Conservation (phyloP, 176 grass and related monocot genomes). For the Saccharum spontaneum region DNA sequence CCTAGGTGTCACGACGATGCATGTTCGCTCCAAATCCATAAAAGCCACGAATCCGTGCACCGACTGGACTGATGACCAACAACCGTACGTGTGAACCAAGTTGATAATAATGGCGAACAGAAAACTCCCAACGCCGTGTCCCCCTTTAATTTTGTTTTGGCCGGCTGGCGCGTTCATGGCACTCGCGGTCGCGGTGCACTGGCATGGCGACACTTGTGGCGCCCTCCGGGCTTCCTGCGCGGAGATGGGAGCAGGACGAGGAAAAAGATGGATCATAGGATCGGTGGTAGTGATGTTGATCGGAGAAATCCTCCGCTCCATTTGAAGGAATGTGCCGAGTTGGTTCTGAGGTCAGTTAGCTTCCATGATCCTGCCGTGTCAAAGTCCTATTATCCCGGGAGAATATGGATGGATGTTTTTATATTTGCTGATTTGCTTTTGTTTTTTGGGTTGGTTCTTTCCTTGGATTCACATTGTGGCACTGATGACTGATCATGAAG, state of each 20-base stretch:
- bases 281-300: not conserved
- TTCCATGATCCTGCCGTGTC: no score
- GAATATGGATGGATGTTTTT: not conserved
- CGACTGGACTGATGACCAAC: slow-evolving; percentile 10
- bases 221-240: not conserved
- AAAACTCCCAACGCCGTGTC: slow-evolving; percentile 27
- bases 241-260: slow-evolving; percentile 10
- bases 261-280: slow-evolving; percentile 7
- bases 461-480: not conserved
- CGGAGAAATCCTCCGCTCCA: slow-evolving; percentile 11
- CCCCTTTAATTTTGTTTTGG: slow-evolving; percentile 17
- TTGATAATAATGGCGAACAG: slow-evolving; percentile 2
- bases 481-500: not conserved
- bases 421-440: not conserved
- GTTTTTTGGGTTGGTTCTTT: not conserved
- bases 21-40: not conserved
- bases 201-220: slow-evolving; percentile 25
- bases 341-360: not conserved
- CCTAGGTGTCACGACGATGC: slow-evolving; percentile 24
- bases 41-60: slow-evolving; percentile 15
- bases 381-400: not conserved
- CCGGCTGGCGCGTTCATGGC: not conserved
- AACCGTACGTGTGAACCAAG: not conserved
- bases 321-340: slow-evolving; percentile 30
- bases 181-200: slow-evolving; percentile 2